These are phyloP conservation scores for Barnettozyma salicaria DNA, from an alignment of 805 yeast species.

Conservation along the genomic window DNA sequence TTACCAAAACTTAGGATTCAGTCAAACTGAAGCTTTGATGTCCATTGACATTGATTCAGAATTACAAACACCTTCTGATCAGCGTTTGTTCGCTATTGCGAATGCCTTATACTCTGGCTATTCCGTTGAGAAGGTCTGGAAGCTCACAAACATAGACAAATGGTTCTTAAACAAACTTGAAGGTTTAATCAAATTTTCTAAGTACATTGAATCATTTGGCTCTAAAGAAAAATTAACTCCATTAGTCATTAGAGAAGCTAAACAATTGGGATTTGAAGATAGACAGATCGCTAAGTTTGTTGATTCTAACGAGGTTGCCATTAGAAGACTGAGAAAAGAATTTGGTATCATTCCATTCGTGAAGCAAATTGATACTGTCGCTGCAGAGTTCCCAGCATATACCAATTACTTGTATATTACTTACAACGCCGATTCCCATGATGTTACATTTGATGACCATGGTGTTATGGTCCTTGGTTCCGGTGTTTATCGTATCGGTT, in stretches of 20 bases:
- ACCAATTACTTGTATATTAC: conserved; percentile 94
- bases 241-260: conserved; percentile 69
- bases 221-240: conserved; percentile 54
- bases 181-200: conserved; percentile 67
- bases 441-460: conserved; percentile 81
- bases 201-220: conserved; percentile 51
- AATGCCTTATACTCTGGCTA: conserved; percentile 88
- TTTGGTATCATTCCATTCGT: conserved; percentile 86
- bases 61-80: conserved; percentile 95
- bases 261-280: conserved; percentile 95
- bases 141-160: conserved; percentile 84
- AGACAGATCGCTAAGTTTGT: conserved; percentile 89
- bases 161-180: conserved; percentile 92
- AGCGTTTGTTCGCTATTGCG: conserved; percentile 93
- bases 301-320: conserved; percentile 86
- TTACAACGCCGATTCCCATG: conserved; percentile 85
- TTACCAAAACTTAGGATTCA: conserved; percentile 92
- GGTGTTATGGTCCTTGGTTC: conserved; percentile 96
- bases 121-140: conserved; percentile 88
- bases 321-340: conserved; percentile 83
- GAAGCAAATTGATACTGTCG: conserved; percentile 96
- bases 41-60: conserved; percentile 89
- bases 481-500: conserved; percentile 98
- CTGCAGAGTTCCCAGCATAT: conserved; percentile 97
- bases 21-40: conserved; percentile 64